Percentiles rank a stretch among this genome's conserved stretches.
phyloP scores from a whole-genome alignment of 108 stramenopile genomes.

The Nitzschia putrida region DNA sequence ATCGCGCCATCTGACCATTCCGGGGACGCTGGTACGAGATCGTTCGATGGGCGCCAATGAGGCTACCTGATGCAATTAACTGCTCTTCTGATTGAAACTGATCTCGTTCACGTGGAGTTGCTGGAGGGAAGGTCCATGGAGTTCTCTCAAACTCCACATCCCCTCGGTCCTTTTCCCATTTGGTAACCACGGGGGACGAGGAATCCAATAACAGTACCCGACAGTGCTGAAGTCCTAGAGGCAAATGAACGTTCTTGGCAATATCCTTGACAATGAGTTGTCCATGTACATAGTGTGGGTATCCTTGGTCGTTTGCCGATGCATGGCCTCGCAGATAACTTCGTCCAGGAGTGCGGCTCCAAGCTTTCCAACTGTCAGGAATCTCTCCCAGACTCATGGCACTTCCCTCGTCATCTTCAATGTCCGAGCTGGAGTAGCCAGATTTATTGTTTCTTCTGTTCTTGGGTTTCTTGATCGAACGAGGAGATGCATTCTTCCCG shows the following conservation, averaged over 20 bases:
- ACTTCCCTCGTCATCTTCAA: constrained; percentile 34
- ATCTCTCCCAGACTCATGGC: constrained; percentile 6
- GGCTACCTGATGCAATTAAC: constrained; percentile 73
- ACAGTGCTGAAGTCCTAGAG: constrained; percentile 70
- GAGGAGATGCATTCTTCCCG: constrained; percentile 17
- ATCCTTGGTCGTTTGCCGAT: constrained; percentile 42
- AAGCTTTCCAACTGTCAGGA: constrained; percentile 40
- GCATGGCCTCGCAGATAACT: constrained; percentile 54
- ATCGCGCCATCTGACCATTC: constrained; percentile 52
- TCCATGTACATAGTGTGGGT: constrained; percentile 71
- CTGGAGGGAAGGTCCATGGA: constrained; percentile 73
- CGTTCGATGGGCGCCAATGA: constrained; percentile 73
- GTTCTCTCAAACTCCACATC: constrained; percentile 67
- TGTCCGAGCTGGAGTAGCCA: constrained; percentile 43
- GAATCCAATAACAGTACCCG: constrained; percentile 74
- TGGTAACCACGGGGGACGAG: constrained; percentile 72
- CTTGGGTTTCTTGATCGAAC: constrained; percentile 16
- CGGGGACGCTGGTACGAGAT: constrained; percentile 62
- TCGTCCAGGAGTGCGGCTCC: constrained; percentile 60
- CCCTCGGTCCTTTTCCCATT: constrained; percentile 74
- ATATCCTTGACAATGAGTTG: constrained; percentile 66
- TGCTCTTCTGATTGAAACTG: constrained; percentile 67
- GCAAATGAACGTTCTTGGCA: constrained; percentile 56
- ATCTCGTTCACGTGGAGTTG: constrained; percentile 73
- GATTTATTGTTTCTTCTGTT: constrained; percentile 3